Percentiles rank a stretch among this genome's conserved stretches.
phyloP scores from a whole-genome alignment of 768 basidiomycete species.

The Hypsizygus marmoreus region DNA sequence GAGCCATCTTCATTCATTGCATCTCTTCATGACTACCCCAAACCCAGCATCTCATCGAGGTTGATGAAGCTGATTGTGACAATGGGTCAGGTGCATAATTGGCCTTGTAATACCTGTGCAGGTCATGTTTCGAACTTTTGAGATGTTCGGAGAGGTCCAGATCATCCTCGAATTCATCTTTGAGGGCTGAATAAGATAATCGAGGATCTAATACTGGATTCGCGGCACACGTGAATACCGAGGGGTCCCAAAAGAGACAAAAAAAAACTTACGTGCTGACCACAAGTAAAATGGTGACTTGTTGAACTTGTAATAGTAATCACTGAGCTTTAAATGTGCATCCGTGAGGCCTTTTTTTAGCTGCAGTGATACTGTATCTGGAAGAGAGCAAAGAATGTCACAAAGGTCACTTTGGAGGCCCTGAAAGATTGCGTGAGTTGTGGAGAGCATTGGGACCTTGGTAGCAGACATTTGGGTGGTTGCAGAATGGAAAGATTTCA shows the following conservation, averaged over 20 bases:
- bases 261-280: constrained; percentile 24
- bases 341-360: constrained; percentile 23
- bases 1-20: too few relatives aligned
- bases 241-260: neutral
- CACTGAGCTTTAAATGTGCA: constrained; percentile 32
- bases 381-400: constrained; percentile 19
- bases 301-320: constrained; percentile 31
- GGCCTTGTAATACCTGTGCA: constrained; percentile 9
- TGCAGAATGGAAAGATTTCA: constrained; percentile 22
- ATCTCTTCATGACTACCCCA: too few relatives aligned
- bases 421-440: constrained; percentile 31
- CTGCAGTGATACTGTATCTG: constrained; percentile 8
- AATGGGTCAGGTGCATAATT: too few relatives aligned
- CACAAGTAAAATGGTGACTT: constrained; percentile 34
- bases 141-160: constrained; percentile 13
- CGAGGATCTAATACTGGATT: constrained; percentile 33
- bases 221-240: neutral
- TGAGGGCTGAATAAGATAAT: constrained; percentile 24
- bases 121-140: constrained; percentile 7
- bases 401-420: constrained; percentile 32
- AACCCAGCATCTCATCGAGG: too few relatives aligned
- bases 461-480: constrained; percentile 36
- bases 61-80: too few relatives aligned
- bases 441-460: constrained; percentile 32
- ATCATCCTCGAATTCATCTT: constrained; percentile 22